Conservation (phyloP, 176 grass and related monocot species). For the Avena eriantha region DNA sequence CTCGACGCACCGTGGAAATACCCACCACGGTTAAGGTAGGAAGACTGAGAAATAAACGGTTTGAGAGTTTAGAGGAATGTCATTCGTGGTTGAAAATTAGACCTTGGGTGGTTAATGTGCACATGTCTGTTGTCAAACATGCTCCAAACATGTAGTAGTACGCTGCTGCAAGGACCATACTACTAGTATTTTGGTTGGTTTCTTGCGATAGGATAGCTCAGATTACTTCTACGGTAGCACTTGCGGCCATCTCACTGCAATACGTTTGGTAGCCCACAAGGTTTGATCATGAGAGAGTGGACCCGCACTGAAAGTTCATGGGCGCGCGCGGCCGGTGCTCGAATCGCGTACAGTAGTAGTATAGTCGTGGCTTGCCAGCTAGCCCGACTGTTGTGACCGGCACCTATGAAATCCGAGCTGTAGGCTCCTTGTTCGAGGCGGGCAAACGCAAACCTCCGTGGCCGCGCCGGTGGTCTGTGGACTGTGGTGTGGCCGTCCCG, state of each 20-base stretch:
- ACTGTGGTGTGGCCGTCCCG: neutral
- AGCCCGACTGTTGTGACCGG: neutral
- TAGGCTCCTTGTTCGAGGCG: neutral
- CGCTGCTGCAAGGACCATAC: neutral
- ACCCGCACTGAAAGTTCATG: conserved; percentile 21
- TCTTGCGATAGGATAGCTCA: neutral
- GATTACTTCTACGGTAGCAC: conserved; percentile 4
- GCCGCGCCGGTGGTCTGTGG: neutral
- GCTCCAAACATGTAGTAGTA: neutral
- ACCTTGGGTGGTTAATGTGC: neutral
- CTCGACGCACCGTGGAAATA: too few relatives aligned
- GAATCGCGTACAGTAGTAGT: neutral
- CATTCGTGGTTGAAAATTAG: neutral
- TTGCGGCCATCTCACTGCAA: conserved; percentile 31
- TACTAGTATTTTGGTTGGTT: neutral
- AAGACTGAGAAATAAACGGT: neutral
- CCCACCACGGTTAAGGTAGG: neutral
- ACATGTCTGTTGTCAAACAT: conserved; percentile 2
- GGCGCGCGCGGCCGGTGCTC: conserved; percentile 38
- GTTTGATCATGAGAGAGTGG: conserved; percentile 31
- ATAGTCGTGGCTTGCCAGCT: neutral
- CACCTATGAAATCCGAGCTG: neutral
- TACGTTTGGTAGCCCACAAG: conserved; percentile 40
- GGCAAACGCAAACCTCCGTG: neutral
- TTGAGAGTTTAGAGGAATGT: neutral